phyloP scores from a whole-genome alignment of 202 grass and related monocot genomes.

The Schoenoplectus triqueter region DNA sequence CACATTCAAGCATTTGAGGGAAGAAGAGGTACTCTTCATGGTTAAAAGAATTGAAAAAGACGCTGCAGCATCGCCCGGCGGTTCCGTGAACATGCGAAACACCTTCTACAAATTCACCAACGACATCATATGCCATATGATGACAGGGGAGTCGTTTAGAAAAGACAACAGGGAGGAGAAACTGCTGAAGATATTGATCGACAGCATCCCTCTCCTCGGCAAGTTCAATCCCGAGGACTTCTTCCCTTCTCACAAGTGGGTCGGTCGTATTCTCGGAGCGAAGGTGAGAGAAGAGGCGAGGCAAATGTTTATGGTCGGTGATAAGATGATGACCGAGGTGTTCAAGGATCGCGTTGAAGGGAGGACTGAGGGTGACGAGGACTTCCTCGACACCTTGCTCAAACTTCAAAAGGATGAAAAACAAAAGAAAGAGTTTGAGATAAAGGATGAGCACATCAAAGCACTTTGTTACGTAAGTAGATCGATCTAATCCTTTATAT shows the following conservation, averaged over 20 bases:
- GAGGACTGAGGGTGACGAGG: constrained; percentile 7
- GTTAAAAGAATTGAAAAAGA: constrained; percentile 25
- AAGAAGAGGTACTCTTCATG: constrained; percentile 33
- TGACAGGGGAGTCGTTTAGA: constrained; percentile 25
- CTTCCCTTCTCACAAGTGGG: constrained; percentile 36
- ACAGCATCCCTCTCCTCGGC: constrained; percentile 33
- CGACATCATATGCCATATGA: constrained; percentile 37
- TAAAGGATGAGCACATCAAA: constrained; percentile 26
- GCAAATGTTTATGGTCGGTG: background rate
- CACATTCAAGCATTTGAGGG: constrained; percentile 35
- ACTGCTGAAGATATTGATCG: constrained; percentile 4
- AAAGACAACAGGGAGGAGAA: constrained; percentile 34
- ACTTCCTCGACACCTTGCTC: constrained; percentile 31
- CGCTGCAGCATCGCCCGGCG: background rate
- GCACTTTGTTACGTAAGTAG: constrained; percentile 18
- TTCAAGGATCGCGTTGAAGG: constrained; percentile 32
- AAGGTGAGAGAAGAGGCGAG: constrained; percentile 31
- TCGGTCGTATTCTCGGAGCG: constrained; percentile 2
- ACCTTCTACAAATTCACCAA: constrained; percentile 31
- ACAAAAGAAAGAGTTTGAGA: constrained; percentile 37
- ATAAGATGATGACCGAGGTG: constrained; percentile 32
- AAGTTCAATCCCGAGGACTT: constrained; percentile 39
- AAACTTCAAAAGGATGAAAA: constrained; percentile 39
- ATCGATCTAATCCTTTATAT: too few relatives aligned
- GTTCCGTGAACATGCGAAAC: constrained; percentile 25